Evolutionary conservation across 2,329 filamentous ascomycete species (phyloP).

Genomic region (Helicocarpus griseus): DNA sequence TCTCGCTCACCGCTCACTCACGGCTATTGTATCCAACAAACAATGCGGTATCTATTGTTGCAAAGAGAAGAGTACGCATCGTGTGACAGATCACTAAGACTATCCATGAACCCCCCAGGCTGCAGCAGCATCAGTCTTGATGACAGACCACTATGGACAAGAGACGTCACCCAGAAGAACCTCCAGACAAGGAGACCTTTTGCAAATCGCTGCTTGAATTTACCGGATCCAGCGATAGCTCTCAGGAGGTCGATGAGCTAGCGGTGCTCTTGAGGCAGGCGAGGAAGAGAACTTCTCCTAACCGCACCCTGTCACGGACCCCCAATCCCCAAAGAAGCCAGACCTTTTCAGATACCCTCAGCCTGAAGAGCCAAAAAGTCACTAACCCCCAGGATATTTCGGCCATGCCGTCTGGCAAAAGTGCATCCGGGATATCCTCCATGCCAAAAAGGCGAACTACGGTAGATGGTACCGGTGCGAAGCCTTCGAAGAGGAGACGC

Average conservation of each 20-base stretch:
- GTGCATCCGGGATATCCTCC: not conserved
- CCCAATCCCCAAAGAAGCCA: not conserved
- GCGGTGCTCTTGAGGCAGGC: conserved; percentile 10
- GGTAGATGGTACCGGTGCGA: not conserved
- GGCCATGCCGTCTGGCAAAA: not conserved
- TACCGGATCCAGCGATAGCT: conserved; percentile 20
- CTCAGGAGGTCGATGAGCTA: conserved; percentile 17
- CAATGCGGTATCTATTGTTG: not conserved
- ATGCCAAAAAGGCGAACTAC: not conserved
- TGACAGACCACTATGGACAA: not conserved
- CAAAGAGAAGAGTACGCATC: not conserved
- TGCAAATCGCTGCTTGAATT: conserved; percentile 27
- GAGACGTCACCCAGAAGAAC: not conserved
- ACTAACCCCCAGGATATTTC: conserved; percentile 1
- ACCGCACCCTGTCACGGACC: not conserved
- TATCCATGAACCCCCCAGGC: not conserved
- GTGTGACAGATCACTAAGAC: not conserved
- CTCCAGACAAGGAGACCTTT: conserved; percentile 24
- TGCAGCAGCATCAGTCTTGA: not conserved
- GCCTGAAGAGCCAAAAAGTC: not conserved
- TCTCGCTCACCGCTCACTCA: no score
- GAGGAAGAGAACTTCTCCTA: not conserved
- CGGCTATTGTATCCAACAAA: not conserved
- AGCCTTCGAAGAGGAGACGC: conserved; percentile 17
- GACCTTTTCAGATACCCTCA: not conserved